Percentiles rank a stretch among this genome's conserved stretches.
Evolutionary conservation across 352 stramenopile species (phyloP).

Genomic region (Peronosclerospora sorghi): DNA sequence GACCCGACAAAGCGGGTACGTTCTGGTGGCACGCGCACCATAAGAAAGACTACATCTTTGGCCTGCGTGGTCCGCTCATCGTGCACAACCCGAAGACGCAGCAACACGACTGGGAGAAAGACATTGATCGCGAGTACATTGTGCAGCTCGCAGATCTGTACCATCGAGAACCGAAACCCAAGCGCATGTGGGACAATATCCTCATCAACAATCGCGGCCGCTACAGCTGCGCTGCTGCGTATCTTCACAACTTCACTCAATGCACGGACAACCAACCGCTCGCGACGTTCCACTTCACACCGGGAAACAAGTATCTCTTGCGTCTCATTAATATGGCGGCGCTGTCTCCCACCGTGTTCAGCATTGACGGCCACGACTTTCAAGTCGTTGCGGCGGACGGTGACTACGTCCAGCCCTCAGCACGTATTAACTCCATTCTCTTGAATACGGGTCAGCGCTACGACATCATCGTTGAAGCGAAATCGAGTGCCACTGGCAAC

Average conservation of each 20-base stretch:
- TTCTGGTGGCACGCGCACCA: conserved; percentile 36
- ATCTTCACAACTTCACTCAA: conserved; percentile 5
- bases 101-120: conserved; percentile 5
- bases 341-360: conserved; percentile 25
- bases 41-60: conserved; percentile 19
- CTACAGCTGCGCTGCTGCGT: conserved; percentile 23
- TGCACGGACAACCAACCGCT: conserved; percentile 15
- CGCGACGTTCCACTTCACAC: conserved; percentile 16
- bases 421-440: conserved; percentile 17
- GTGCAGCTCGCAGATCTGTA: conserved; percentile 26
- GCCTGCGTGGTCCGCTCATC: conserved; percentile 24
- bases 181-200: conserved; percentile 22
- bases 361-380: conserved; percentile 29
- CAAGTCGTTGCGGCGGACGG: conserved; percentile 23
- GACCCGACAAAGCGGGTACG: conserved; percentile 16
- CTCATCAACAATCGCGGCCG: conserved; percentile 29
- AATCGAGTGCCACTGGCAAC: background rate
- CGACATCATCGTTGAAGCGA: conserved; percentile 22
- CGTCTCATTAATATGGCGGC: conserved; percentile 32
- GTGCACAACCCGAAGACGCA: conserved; percentile 13
- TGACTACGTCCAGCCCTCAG: conserved; percentile 17
- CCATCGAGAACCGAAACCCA: conserved; percentile 5
- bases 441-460: conserved; percentile 25
- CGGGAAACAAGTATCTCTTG: conserved; percentile 22
- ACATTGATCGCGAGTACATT: conserved; percentile 10